Evolutionary conservation across 208 protist genomes (phyloP).

Genomic region (Kentomonas sorsogonicus): DNA sequence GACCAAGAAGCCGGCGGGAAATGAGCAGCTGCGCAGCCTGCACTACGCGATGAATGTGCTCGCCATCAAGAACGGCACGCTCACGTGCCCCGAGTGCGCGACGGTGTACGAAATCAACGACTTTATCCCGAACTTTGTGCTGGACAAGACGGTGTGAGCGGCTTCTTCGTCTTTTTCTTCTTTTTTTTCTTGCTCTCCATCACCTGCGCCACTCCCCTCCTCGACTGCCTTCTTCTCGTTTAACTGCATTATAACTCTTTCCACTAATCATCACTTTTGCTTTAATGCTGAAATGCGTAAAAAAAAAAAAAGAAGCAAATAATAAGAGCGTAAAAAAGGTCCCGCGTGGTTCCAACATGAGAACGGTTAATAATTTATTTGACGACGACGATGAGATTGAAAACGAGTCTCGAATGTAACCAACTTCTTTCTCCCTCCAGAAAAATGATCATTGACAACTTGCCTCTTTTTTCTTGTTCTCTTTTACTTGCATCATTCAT

Average conservation of each 20-base stretch:
- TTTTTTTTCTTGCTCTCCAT: conserved; percentile 2
- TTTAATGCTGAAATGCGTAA: too few species aligned
- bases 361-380: too few species aligned
- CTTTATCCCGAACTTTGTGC: conserved; percentile 87
- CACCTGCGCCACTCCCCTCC: neutral
- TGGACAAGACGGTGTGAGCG: conserved; percentile 19
- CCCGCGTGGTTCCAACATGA: neutral
- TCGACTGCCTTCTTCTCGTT: neutral
- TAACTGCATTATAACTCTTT: too few species aligned
- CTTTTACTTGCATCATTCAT: too few species aligned
- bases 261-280: too few species aligned
- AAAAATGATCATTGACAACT: too few species aligned
- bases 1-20: neutral
- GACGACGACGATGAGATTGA: too few species aligned
- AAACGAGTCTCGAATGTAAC: too few species aligned
- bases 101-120: conserved; percentile 62
- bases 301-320: neutral
- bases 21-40: conserved; percentile 34
- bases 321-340: neutral
- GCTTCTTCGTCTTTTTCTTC: neutral
- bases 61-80: conserved; percentile 60
- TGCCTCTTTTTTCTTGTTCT: too few species aligned
- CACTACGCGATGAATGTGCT: conserved; percentile 71
- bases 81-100: conserved; percentile 62
- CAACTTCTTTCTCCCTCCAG: too few species aligned